Evolutionary conservation across 257 asterid genomes (phyloP), one percentile per base, ranked within the genome.

Genomic region (Plantago elongata): DNA sequence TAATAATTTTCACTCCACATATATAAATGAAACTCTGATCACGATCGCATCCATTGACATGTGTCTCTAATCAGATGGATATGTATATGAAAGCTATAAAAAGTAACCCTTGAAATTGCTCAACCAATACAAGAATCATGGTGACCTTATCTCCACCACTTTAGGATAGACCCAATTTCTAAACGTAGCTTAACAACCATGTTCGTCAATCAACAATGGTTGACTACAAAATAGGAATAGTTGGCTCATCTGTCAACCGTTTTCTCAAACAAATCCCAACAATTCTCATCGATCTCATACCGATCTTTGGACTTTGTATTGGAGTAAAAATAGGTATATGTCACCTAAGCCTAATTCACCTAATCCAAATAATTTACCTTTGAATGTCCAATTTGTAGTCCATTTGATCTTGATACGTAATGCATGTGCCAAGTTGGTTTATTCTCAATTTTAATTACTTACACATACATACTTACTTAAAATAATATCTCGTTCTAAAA

Each of bases 121-220:
- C 13, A 9, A 13, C 40, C n/a, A 22, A 51, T 52, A 6, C 2
- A 5, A 52, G 42, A 52, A 52, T 14, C 42, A 18, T 9, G 58
- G 40, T 52, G 42, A 38, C 27, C 42, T 52, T 52, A 52, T 51
- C 37, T 18, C 38, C 57, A 52, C 22, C 30, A 18, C 13, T 54
- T 11, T 54, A 27, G 42, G 42, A 54, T 54, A 54, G 12, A 54
- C 34, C 59, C 42, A 27, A 27, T 27, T 54, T n/a, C 59, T 12
- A 54, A 22, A 27, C 59, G 59, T 54, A 54, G 59, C 43, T 54
- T 54, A 54, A 54, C 59, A 54, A 54, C 59, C 59, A 27, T 54
- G 43, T 54, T 54, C 18, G 42, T 10, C 16, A 11, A 54, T 54
- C 14, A 54, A 18, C 42, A 27, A 54, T 18, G 30, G 27, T 54